Evolutionary conservation across 805 yeast species (phyloP), one percentile per base, ranked within the genome.

Genomic region (Yamadazyma insecticola): DNA sequence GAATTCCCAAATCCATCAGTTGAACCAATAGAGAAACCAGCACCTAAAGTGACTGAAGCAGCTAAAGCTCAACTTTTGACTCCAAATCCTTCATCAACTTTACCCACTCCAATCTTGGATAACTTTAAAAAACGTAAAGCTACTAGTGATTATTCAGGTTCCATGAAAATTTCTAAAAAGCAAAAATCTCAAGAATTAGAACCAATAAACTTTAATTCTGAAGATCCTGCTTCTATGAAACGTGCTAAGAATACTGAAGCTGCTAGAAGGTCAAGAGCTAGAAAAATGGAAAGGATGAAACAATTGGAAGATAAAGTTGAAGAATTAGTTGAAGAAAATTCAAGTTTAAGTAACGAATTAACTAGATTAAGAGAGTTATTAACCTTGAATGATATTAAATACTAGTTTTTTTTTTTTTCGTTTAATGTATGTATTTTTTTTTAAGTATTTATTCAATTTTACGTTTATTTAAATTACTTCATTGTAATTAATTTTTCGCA

Each of bases 231-330:
- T 35, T 75, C 86, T 27, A 57, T 83, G 48, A 90, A 90, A 67
- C 80, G 97, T 55, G 97, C 97, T 6, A 80, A 90, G 60, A 90
- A 92, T 72, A 90, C 90, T n/a, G 96, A 88, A 55, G 97, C 97
- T 45, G 97, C 97, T 6, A 78, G 97, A 59, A 76, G 96, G 53
- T 87, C 96, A 16, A 72, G 97, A 51, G 96, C 96, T 15, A 78
- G 95, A 57, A 87, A 89, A 60, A 78, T 83, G 79, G 84, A 84
- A 56, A 76, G 95, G 57, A 83, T 89, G 86, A 48, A 60, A 38
- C 90, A 85, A 55, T 67, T 89, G 54, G 97, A 89, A 60, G 75
- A 60, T 15, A 78, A 76, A 56, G 92, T 88, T 32, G 86, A 79
- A 43, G 71, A 57, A 19, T 66, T 89, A 41, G 44, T 81, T 28